Evolutionary conservation across 2,329 filamentous ascomycete species (phyloP).

Genomic region (Diaporthe sp.): DNA sequence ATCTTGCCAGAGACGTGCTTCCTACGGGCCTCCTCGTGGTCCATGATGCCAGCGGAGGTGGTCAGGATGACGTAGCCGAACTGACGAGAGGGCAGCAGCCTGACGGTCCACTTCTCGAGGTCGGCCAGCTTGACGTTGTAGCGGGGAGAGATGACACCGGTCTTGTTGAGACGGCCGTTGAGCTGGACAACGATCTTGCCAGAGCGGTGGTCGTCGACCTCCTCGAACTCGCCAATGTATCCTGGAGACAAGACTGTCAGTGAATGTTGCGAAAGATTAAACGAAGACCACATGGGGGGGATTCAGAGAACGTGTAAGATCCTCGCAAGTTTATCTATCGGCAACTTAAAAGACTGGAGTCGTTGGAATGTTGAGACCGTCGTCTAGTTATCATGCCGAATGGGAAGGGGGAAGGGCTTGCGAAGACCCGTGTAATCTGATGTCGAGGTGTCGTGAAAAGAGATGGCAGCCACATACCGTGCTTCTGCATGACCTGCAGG

Average conservation of each 20-base stretch:
- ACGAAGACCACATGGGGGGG: constrained; percentile 82
- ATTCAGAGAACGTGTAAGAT: constrained; percentile 98
- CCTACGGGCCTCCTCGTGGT: constrained; percentile 98
- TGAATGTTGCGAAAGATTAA: constrained; percentile 92
- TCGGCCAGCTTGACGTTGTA: constrained; percentile 99
- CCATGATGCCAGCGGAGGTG: constrained; percentile 99
- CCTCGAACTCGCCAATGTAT: constrained; percentile 99
- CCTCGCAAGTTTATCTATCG: constrained; percentile 91
- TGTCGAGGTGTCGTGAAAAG: constrained; percentile 1
- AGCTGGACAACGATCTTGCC: constrained; percentile 99
- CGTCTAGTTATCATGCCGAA: constrained; percentile 99
- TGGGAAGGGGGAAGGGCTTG: constrained; percentile 39
- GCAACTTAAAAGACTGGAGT: constrained; percentile 99
- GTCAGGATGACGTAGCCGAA: constrained; percentile 99
- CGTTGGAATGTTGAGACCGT: constrained; percentile 84
- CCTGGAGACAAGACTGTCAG: constrained; percentile 72
- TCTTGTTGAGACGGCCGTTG: constrained; percentile 98
- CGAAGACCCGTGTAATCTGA: constrained; percentile 30
- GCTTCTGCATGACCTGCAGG: constrained; percentile 98
- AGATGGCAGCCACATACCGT: constrained; percentile 77
- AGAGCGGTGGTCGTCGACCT: constrained; percentile 98
- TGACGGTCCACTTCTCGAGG: constrained; percentile 99
- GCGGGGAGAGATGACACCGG: constrained; percentile 97
- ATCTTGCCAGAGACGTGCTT: constrained; percentile 99
- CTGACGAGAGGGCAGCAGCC: constrained; percentile 98